Evolutionary conservation across 1,139 yeast species (phyloP), one percentile per base, ranked within the genome.

Genomic region (Blastobotrys ciferrii): DNA sequence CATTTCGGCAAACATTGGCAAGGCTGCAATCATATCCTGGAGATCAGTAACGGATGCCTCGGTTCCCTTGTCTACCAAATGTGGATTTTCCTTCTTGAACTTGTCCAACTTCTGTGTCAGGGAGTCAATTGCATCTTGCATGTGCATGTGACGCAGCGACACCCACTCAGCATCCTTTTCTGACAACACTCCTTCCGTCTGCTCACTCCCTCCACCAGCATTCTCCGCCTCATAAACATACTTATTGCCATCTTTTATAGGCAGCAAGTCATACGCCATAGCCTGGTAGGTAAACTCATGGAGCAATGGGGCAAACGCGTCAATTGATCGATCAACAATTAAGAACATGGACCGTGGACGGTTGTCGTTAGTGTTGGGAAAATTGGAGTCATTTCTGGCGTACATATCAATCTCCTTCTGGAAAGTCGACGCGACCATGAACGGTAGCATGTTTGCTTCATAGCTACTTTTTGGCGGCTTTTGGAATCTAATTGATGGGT

Each of bases 261-360:
- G 59, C 30, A 72, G 55, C 44, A 81, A 67, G 65, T 92, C 98
- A 72, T 84, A 83, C 13, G 92, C 86, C 87, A 91, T 84, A 4
- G 97, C 92, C 66, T 92, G 96, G 66, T 89, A 94, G n/a, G 85
- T 80, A 67, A 91, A 88, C 64, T 89, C 96, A 66, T 92, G 98
- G 48, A 91, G 68, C 43, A 94, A 65, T 0, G 98, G 96, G 2
- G 95, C 87, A 61, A 80, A 79, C 50, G 86, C 73, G 65, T 94
- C 98, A 63, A 89, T 65, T 0, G 95, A 77, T 53, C 99, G 75
- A 66, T 92, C 98, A 4, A 87, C 73, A 30, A 92, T 80, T 45
- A 92, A 66, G 57, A 91, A 75, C 0, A 87, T 75, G 0, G 96
- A 79, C 56, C 96, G 75, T 13, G 87, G 87, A 55, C 84, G 75